phyloP scores from a whole-genome alignment of 2,329 filamentous ascomycete species.

The Aplosporella prunicola region DNA sequence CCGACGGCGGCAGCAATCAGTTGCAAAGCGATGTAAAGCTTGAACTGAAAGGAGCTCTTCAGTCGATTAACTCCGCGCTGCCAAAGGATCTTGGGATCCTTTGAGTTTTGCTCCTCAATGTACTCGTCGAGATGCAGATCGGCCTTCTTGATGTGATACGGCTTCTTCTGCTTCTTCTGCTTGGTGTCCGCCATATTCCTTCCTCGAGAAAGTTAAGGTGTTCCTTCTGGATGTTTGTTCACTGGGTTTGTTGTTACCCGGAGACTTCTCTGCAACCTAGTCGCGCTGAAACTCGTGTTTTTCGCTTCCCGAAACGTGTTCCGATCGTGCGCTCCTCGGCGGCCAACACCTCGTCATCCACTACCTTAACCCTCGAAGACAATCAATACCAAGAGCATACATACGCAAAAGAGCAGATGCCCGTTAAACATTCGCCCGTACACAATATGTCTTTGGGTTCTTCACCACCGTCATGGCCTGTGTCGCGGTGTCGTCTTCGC shows the following conservation, averaged over 20 bases:
- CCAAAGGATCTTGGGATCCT: slow-evolving; percentile 15
- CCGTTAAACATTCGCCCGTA: slow-evolving; percentile 74
- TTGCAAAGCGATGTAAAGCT: slow-evolving; percentile 20
- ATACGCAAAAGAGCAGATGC: too few relatives aligned
- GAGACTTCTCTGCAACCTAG: too few relatives aligned
- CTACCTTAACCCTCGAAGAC: too few relatives aligned
- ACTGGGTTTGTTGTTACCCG: too few relatives aligned
- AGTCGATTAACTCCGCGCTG: slow-evolving; percentile 16
- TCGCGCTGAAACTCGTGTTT: too few relatives aligned
- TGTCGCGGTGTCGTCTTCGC: slow-evolving; percentile 65
- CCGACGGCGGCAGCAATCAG: slow-evolving; percentile 16
- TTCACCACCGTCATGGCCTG: slow-evolving; percentile 89
- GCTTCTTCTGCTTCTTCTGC: slow-evolving; percentile 18
- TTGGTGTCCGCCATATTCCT: slow-evolving; percentile 7
- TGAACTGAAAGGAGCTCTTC: slow-evolving; percentile 20
- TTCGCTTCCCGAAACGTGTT: slow-evolving; percentile 11
- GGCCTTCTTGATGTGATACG: slow-evolving; percentile 22
- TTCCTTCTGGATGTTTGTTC: too few relatives aligned
- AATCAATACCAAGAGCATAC: too few relatives aligned
- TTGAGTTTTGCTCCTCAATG: slow-evolving; percentile 21
- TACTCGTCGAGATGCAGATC: slow-evolving; percentile 24
- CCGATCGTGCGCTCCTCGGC: too few relatives aligned
- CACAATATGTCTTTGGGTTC: slow-evolving; percentile 93
- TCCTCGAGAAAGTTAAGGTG: too few relatives aligned
- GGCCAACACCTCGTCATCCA: not conserved